A percentile compares a stretch with the other conserved stretches of the same genome.
These are phyloP conservation scores for Populus pruinosa DNA, from an alignment of 345 rosid genomes.

Conservation along the genomic window DNA sequence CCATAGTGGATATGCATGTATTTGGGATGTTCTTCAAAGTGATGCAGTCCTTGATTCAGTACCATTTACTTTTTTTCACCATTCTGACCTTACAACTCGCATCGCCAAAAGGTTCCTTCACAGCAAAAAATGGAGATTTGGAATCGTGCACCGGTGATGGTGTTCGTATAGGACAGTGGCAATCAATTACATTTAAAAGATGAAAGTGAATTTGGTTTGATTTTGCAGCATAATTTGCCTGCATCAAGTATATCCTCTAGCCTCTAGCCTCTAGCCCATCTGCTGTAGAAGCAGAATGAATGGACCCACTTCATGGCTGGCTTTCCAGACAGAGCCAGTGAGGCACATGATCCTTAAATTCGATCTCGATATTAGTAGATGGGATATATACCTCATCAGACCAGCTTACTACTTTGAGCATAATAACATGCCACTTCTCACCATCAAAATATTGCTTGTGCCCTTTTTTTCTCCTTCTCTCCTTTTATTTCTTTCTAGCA, in stretches of 20 bases:
- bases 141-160: neutral
- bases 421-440: neutral
- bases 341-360: constrained; percentile 12
- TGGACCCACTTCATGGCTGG: neutral
- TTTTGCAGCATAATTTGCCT: neutral
- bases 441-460: neutral
- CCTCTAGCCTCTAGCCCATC: neutral
- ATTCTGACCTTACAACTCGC: neutral
- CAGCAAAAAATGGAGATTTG: neutral
- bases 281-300: neutral
- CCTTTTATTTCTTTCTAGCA: too few species aligned
- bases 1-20: too few species aligned
- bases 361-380: neutral
- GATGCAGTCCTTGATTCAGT: neutral
- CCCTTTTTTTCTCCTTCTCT: too few species aligned
- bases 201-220: neutral
- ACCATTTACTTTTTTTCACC: neutral
- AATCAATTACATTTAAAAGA: neutral
- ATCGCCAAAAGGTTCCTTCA: neutral
- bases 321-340: neutral
- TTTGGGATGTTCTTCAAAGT: neutral
- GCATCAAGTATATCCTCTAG: neutral
- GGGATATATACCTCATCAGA: neutral
- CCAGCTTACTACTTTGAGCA: neutral
- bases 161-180: neutral